Conservation (phyloP, 352 stramenopile genomes). For the Salisapilia sapeloensis region DNA sequence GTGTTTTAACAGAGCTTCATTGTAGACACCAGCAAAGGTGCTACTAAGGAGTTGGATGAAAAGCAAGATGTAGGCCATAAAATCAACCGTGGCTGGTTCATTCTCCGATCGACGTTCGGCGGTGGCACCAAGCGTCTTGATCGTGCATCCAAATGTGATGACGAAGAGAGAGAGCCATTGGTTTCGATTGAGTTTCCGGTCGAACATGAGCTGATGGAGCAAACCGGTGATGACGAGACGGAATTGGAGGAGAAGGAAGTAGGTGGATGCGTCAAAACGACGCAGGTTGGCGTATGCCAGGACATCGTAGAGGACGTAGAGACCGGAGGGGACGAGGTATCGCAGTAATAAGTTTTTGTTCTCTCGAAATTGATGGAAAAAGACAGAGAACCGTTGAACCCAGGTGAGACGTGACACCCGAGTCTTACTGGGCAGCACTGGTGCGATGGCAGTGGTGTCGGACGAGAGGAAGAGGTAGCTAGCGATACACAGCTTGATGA, state of each 20-base stretch:
- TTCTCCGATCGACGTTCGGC: conserved; percentile 1
- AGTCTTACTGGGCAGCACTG: background rate
- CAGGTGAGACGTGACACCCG: conserved; percentile 5
- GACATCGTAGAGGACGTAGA: conserved; percentile 74
- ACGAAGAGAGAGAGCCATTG: conserved; percentile 56
- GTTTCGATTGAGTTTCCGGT: conserved; percentile 48
- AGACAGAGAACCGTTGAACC: conserved; percentile 8
- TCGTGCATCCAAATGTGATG: conserved; percentile 54
- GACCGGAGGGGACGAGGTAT: conserved; percentile 55
- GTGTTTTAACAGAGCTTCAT: conserved; percentile 69
- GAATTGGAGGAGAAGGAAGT: conserved; percentile 68
- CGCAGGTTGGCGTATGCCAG: conserved; percentile 71
- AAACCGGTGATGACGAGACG: conserved; percentile 64
- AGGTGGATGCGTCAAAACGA: conserved; percentile 54
- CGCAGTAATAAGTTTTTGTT: conserved; percentile 31
- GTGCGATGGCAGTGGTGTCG: conserved; percentile 13
- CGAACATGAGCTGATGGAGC: conserved; percentile 64
- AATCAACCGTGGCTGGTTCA: conserved; percentile 1
- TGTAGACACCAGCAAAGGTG: conserved; percentile 73
- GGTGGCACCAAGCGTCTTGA: conserved; percentile 44
- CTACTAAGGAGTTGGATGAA: conserved; percentile 66
- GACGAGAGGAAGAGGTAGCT: conserved; percentile 44
- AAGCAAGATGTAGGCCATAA: conserved; percentile 37
- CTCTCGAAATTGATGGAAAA: conserved; percentile 15
- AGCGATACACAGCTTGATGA: conserved; percentile 52